Evolutionary conservation across 768 basidiomycete genomes (phyloP).

Genomic region (Rhodotorula diobovata): DNA sequence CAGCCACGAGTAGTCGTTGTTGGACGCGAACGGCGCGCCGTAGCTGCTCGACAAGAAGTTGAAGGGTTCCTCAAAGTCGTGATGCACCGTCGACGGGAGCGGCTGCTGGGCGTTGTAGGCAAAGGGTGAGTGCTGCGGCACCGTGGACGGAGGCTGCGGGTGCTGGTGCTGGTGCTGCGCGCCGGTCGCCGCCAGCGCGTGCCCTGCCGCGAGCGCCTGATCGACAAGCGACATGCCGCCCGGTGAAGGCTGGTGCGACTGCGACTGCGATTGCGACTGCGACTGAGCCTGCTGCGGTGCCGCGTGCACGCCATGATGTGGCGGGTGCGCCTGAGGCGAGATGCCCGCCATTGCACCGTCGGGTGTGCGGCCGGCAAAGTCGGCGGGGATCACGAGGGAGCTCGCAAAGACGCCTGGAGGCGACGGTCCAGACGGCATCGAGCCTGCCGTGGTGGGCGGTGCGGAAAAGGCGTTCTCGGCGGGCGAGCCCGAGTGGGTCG

Average conservation of each 20-base stretch:
- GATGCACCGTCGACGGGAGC: slow-evolving; percentile 4
- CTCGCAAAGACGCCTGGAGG: slow-evolving; percentile 23
- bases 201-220: neutral
- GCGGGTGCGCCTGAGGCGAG: neutral
- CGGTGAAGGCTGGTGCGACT: neutral
- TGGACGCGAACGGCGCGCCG: slow-evolving; percentile 30
- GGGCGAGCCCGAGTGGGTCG: slow-evolving; percentile 25
- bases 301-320: neutral
- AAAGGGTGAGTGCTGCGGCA: slow-evolving; percentile 3
- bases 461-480: slow-evolving; percentile 30
- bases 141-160: neutral
- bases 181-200: no score
- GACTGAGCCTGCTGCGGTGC: neutral
- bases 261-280: neutral
- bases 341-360: neutral
- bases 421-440: neutral
- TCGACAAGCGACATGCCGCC: no score
- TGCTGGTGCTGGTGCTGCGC: no score
- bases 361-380: slow-evolving; percentile 4
- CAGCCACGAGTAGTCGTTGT: slow-evolving; percentile 33
- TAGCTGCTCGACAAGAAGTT: slow-evolving; percentile 33
- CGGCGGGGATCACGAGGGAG: slow-evolving; percentile 25
- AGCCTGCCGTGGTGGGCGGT: neutral
- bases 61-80: slow-evolving; percentile 35
- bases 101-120: slow-evolving; percentile 14